Evolutionary conservation across 2,329 filamentous ascomycete genomes (phyloP).

Genomic region (Colletotrichum shisoi): DNA sequence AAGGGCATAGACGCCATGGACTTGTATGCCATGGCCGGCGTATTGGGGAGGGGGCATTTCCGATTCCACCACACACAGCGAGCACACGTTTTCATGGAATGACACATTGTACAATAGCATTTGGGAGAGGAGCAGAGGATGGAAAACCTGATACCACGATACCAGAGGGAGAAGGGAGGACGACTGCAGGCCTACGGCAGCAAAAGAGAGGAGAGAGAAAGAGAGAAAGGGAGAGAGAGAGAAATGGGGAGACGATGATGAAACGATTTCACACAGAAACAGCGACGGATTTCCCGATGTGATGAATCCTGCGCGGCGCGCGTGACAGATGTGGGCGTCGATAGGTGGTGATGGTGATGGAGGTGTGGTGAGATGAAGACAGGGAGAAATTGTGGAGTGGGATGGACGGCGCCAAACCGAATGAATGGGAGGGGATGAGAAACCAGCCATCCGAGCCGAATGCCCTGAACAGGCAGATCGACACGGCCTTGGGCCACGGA

Average conservation of each 20-base stretch:
- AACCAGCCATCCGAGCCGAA: constrained; percentile 33
- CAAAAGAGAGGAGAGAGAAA: neutral
- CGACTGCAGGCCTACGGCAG: constrained; percentile 15
- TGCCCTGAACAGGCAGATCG: constrained; percentile 31
- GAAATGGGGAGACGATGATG: constrained; percentile 16
- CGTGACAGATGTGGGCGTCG: neutral
- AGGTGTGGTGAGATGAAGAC: constrained; percentile 30
- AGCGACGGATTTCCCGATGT: neutral
- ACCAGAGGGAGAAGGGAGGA: constrained; percentile 15
- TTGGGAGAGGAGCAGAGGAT: constrained; percentile 13
- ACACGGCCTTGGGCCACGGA: constrained; percentile 11
- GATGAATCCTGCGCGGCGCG: neutral
- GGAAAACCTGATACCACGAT: constrained; percentile 14
- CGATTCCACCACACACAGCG: constrained; percentile 37
- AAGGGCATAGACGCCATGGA: constrained; percentile 34
- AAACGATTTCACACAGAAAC: constrained; percentile 4
- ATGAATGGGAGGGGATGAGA: constrained; percentile 28
- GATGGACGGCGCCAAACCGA: constrained; percentile 29
- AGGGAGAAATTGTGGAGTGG: constrained; percentile 20
- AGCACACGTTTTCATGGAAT: constrained; percentile 32
- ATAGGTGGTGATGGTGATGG: constrained; percentile 7
- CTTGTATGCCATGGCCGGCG: constrained; percentile 30
- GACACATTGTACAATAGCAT: constrained; percentile 36
- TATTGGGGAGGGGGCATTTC: constrained; percentile 21
- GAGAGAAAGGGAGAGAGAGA: neutral